Evolutionary conservation across 1,284 basidiomycete species (phyloP).

Genomic region (Heterobasidion irregulare): DNA sequence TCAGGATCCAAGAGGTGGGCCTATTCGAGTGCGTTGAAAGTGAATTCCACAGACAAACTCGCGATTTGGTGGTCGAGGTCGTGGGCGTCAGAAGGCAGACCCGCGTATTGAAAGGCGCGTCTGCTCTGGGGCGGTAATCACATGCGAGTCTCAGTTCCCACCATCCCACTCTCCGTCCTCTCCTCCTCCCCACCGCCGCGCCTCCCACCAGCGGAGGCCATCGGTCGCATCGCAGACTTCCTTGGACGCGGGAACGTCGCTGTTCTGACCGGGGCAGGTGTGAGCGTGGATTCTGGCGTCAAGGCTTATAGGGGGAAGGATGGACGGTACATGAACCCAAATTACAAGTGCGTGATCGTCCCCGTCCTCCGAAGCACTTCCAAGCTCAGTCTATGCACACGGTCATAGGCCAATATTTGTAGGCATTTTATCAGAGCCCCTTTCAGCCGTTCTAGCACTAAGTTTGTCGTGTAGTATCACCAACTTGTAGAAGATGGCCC

Average conservation of each 20-base stretch:
- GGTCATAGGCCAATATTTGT: constrained; percentile 51
- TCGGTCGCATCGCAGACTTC: constrained; percentile 60
- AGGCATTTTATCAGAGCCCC: constrained; percentile 2
- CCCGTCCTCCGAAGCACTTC: background rate
- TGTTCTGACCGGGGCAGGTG: constrained; percentile 83
- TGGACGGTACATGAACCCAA: constrained; percentile 84
- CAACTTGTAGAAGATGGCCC: constrained; percentile 67
- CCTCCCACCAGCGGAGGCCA: constrained; percentile 46
- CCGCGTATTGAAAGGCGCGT: background rate
- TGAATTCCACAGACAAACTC: background rate
- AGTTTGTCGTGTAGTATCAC: constrained; percentile 46
- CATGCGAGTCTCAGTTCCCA: constrained; percentile 82
- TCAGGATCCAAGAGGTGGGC: too few relatives aligned
- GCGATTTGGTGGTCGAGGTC: background rate
- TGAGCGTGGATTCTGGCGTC: constrained; percentile 90
- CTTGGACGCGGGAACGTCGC: constrained; percentile 60
- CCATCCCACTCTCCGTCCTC: constrained; percentile 55
- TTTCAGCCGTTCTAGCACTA: background rate
- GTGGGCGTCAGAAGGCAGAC: background rate
- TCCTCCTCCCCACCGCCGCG: constrained; percentile 27
- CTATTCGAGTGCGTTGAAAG: background rate
- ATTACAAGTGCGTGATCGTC: constrained; percentile 64
- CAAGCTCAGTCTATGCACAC: too few relatives aligned
- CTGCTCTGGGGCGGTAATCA: background rate
- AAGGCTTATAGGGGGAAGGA: constrained; percentile 80